Evolutionary conservation across 495 filamentous ascomycete genomes (phyloP).

Genomic region (Tuber magnatum): DNA sequence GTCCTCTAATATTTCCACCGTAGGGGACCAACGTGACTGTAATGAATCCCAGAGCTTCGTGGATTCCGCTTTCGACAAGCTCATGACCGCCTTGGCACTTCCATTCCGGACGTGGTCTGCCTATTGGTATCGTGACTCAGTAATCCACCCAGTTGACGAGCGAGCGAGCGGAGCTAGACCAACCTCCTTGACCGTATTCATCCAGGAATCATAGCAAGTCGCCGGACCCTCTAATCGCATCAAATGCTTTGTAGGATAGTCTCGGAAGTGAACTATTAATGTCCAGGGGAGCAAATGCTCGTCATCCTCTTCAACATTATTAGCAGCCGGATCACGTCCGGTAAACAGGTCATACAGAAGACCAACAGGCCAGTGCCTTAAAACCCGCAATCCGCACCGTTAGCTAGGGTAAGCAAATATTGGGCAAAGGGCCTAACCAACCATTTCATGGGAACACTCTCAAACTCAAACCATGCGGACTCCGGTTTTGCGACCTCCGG

Average conservation of each 20-base stretch:
- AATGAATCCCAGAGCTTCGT: constrained; percentile 80
- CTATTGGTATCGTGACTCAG: constrained; percentile 40
- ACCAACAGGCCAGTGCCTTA: constrained; percentile 70
- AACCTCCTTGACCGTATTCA: constrained; percentile 87
- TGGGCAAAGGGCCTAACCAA: constrained; percentile 6
- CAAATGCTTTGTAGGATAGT: constrained; percentile 62
- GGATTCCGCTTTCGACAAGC: constrained; percentile 77
- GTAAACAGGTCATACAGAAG: constrained; percentile 83
- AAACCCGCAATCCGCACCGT: constrained; percentile 33
- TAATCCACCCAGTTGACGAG: constrained; percentile 13
- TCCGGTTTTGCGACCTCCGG: constrained; percentile 48
- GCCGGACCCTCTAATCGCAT: constrained; percentile 56
- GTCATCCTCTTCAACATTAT: constrained; percentile 38
- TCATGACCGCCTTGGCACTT: constrained; percentile 89
- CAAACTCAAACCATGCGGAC: constrained; percentile 65
- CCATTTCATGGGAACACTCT: constrained; percentile 74
- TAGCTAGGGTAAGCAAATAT: constrained; percentile 41
- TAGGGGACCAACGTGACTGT: constrained; percentile 57
- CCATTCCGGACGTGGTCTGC: constrained; percentile 89
- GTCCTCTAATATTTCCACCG: background rate
- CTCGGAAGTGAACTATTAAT: constrained; percentile 66
- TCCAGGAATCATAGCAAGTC: constrained; percentile 67
- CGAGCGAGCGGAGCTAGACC: constrained; percentile 8
- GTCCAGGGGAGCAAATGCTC: constrained; percentile 65
- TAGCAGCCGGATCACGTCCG: constrained; percentile 53